Base-by-base conservation (phyloP, 1,284 basidiomycete genomes). In the Cerioporus squamosus region DNA sequence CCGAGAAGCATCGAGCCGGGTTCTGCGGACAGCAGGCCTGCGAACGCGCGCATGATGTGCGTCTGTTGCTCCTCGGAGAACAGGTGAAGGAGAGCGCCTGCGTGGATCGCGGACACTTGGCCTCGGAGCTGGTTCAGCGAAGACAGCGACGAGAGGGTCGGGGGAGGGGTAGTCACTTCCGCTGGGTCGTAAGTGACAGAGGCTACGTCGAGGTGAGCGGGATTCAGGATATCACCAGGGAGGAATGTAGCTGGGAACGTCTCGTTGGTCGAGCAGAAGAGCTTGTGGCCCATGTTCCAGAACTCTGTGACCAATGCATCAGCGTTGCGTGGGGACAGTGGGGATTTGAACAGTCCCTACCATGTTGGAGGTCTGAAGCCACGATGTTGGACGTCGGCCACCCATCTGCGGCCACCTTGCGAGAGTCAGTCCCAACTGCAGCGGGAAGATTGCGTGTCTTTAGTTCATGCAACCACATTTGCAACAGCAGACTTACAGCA, bases 51-150 rank as follows among this genome's bases (percentile, higher is more conserved):
- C 9, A 77, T 81, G 14, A 81, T 69, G 24, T 73, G 50, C 18
- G 67, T 47, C 64, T 83, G 80, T 22, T 71, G 55, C 15, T 74
- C 74, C 62, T 80, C 73, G 40, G 70, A 58, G 67, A 82, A 83
- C 14, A 82, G 72, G 62, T 82, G 81, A 66, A 83, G 82, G 62
- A 82, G 75, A 0, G 76, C 69, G 10, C 77, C 77, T 5, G 77
- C 72, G 62, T 81, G 77, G 40, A 82, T 78, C 5, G 73, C 77
- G 7, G 78, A 75, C 31, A 79, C 64, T 57, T 76, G 73, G 4
- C 78, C 76, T 39, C 74, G 75, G 2, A 82, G 72, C 2, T 74
- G 74, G 18, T 69, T 79, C 22, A 82, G 70, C 10, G 70, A 72
- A 1, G 64, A 74, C 22, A 81, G 60, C 5, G 63, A 57, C 18